These are phyloP conservation scores for Aspergillus clavatus DNA, from an alignment of 2,329 filamentous ascomycete genomes.

Conservation along the genomic window DNA sequence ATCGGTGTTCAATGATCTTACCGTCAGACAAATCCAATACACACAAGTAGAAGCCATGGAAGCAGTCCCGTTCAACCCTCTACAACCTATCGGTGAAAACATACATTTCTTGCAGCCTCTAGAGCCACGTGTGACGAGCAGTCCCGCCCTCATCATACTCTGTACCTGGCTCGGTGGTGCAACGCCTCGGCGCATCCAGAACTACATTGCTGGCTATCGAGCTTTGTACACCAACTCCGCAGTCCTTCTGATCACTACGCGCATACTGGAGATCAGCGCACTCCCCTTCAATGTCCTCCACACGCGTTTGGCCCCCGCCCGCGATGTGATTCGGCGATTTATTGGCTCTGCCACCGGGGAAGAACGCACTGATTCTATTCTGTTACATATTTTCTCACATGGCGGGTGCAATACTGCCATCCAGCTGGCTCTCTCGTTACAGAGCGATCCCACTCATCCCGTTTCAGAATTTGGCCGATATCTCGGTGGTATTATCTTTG, in stretches of 20 bases:
- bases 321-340: neutral
- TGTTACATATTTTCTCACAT: conserved; percentile 15
- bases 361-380: neutral
- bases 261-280: conserved; percentile 3
- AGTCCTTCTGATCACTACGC: conserved; percentile 11
- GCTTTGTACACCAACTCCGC: conserved; percentile 1
- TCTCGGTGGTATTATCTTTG: conserved; percentile 7
- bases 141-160: conserved; percentile 5
- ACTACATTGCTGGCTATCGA: conserved; percentile 10
- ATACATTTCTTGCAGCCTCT: too few species aligned
- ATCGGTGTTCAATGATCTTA: too few species aligned
- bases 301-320: conserved; percentile 5
- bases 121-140: too few species aligned
- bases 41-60: too few species aligned
- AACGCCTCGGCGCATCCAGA: conserved; percentile 7
- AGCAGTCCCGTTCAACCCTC: too few species aligned
- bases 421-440: conserved; percentile 6
- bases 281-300: conserved; percentile 1
- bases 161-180: conserved; percentile 14
- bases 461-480: neutral
- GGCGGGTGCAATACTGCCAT: conserved; percentile 10
- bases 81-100: too few species aligned
- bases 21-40: too few species aligned
- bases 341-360: neutral
- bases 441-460: neutral